phyloP scores from a whole-genome alignment of 2,329 filamentous ascomycete genomes.

The Phyllosticta ampelicida region DNA sequence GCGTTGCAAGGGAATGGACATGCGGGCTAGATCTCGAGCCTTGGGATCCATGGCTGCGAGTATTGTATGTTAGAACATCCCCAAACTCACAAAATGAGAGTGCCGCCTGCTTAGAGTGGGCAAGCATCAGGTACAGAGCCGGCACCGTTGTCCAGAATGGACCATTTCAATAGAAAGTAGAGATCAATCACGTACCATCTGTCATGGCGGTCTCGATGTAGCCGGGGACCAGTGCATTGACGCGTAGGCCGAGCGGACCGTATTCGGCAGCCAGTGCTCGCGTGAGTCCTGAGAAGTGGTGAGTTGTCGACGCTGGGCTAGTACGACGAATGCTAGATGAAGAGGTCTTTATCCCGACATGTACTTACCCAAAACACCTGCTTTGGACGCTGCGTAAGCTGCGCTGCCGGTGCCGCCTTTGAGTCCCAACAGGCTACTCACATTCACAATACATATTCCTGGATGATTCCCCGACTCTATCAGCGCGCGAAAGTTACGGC shows the following conservation, averaged over 20 bases:
- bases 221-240: conserved; percentile 72
- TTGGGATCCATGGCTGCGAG: conserved; percentile 34
- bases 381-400: conserved; percentile 70
- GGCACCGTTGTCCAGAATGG: background rate
- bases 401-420: conserved; percentile 60
- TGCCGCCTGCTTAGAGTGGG: background rate
- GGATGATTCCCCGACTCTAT: conserved; percentile 32
- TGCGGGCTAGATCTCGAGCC: conserved; percentile 22
- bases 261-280: conserved; percentile 55
- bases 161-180: background rate
- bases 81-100: background rate
- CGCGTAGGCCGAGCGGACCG: conserved; percentile 52
- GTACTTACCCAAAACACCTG: conserved; percentile 56
- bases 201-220: conserved; percentile 80
- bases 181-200: conserved; percentile 41
- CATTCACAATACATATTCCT: conserved; percentile 57
- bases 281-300: conserved; percentile 47
- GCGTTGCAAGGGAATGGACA: conserved; percentile 52
- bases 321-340: background rate
- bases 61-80: conserved; percentile 11
- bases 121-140: background rate
- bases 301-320: conserved; percentile 3
- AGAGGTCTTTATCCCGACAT: conserved; percentile 13
- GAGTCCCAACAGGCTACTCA: conserved; percentile 63
- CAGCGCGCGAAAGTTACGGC: conserved; percentile 18